Percentiles rank a stretch among this genome's conserved stretches.
Conservation (phyloP, 75 land plant species). For the Pinus taeda region DNA sequence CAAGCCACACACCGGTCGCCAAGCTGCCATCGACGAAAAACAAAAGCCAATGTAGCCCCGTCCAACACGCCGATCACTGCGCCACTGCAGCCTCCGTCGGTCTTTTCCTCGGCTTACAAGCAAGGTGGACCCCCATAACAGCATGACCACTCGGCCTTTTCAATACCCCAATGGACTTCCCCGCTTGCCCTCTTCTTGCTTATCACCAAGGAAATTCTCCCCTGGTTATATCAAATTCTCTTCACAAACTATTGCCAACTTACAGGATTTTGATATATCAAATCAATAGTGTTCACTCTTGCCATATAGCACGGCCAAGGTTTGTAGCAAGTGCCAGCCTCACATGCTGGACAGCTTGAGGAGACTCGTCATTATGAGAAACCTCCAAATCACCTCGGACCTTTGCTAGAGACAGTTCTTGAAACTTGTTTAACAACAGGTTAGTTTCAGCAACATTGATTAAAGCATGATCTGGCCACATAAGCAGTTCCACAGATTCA, state of each 20-base stretch:
- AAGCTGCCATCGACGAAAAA: too few relatives aligned
- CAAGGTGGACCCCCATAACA: too few relatives aligned
- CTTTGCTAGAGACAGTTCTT: constrained; percentile 76
- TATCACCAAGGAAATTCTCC: too few relatives aligned
- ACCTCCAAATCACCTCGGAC: constrained; percentile 58
- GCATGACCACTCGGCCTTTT: too few relatives aligned
- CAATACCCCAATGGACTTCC: too few relatives aligned
- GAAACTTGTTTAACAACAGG: constrained; percentile 68
- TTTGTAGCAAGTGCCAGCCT: constrained; percentile 86
- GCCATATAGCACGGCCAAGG: constrained; percentile 85
- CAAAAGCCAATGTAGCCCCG: too few relatives aligned
- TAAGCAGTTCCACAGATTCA: constrained; percentile 87
- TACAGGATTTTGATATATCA: background rate
- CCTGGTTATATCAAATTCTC: too few relatives aligned
- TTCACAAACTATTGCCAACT: background rate
- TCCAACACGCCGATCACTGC: too few relatives aligned
- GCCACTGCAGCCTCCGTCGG: too few relatives aligned
- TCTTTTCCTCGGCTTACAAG: too few relatives aligned
- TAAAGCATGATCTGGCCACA: constrained; percentile 68
- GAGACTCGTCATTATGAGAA: constrained; percentile 26
- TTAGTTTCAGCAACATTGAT: constrained; percentile 70
- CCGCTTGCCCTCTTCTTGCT: too few relatives aligned
- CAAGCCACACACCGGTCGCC: too few relatives aligned
- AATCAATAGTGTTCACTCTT: constrained; percentile 21
- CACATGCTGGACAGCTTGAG: constrained; percentile 56